Percentiles rank a stretch among this genome's conserved stretches.
phyloP scores from a whole-genome alignment of 306 rosid species.

The Myrica gale region DNA sequence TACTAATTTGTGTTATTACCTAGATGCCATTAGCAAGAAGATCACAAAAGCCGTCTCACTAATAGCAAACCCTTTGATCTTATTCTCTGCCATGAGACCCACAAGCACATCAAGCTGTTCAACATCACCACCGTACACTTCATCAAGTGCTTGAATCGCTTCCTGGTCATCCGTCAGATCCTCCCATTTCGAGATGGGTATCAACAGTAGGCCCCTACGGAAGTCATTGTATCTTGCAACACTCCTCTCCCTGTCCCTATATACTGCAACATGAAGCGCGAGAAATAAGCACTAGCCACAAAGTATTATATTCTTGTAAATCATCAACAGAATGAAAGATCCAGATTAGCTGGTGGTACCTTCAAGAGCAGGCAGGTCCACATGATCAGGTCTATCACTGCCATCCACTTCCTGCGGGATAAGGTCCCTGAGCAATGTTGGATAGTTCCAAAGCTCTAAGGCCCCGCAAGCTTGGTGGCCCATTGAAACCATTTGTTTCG shows the following conservation, averaged over 20 bases:
- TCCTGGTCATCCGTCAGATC: slow-evolving; percentile 56
- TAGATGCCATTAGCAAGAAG: slow-evolving; percentile 53
- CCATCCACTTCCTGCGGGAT: slow-evolving; percentile 46
- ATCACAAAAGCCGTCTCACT: slow-evolving; percentile 57
- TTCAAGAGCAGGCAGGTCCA: slow-evolving; percentile 62
- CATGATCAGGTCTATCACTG: slow-evolving; percentile 49
- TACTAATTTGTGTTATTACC: slow-evolving; percentile 26
- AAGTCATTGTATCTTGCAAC: slow-evolving; percentile 62
- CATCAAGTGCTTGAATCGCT: slow-evolving; percentile 37
- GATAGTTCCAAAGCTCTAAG: slow-evolving; percentile 58
- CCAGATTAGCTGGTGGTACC: slow-evolving; percentile 16
- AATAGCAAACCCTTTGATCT: slow-evolving; percentile 63
- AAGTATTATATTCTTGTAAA: no score
- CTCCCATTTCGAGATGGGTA: slow-evolving; percentile 57
- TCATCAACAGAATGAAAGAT: no score
- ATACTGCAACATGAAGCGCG: slow-evolving; percentile 37
- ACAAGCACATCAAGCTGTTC: slow-evolving; percentile 52
- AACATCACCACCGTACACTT: slow-evolving; percentile 58
- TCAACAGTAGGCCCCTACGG: slow-evolving; percentile 40
- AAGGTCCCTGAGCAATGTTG: slow-evolving; percentile 41
- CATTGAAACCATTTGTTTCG: slow-evolving; percentile 53
- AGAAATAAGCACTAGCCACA: background rate
- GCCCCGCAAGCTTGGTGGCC: slow-evolving; percentile 70
- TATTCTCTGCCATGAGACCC: slow-evolving; percentile 71
- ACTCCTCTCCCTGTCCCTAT: slow-evolving; percentile 58